Base-by-base conservation (phyloP, 441 rosid genomes). In the Brassica balearica region DNA sequence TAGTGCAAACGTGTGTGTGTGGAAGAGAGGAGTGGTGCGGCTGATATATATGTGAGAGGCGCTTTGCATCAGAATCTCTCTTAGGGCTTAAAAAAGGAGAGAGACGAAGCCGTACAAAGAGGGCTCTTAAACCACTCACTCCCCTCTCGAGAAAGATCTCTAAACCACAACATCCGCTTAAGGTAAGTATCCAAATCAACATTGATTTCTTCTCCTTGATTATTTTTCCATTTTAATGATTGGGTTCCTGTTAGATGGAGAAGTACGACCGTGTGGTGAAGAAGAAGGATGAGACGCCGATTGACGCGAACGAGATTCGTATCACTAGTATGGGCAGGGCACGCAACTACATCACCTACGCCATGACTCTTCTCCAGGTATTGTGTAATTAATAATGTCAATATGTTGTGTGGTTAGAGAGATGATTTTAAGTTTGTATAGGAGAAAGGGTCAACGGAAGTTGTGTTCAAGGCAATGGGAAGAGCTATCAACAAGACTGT, bases 401-500 rank as follows among this genome's bases (percentile, higher is more conserved):
- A 14, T 74, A 17, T 53, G 11, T 7, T 56, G 1, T 69, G 67
- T 73, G 67, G 15, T 80, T 19, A 29, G 14, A n/a, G 19, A 10
- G 34, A 20, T 29, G 38, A 32, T 43, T 29, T 6, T 67, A 14
- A 10, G n/a, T n/a, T n/a, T n/a, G 14, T 71, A 27, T 67, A 93
- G 96, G 95, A 93, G 43, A 90, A 88, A 76, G 89, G 88, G 2
- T 80, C 88, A 2, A 82, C 58, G 48, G 96, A 91, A 75, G 87
- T 93, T 81, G 87, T 86, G 58, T 86, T 93, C 79, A 93, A 93
- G 82, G 98, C 96, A 32, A 90, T 88, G 75, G 96, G 98, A 23
- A 89, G 95, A 84, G 95, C 96, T 65, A 93, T 93, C 71, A 93
- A 87, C 82, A 93, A 93, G 89, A 90, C 90, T 69, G 95, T 91